phyloP scores from a whole-genome alignment of 2,329 filamentous ascomycete genomes.

The Myriosclerotinia curreyana region DNA sequence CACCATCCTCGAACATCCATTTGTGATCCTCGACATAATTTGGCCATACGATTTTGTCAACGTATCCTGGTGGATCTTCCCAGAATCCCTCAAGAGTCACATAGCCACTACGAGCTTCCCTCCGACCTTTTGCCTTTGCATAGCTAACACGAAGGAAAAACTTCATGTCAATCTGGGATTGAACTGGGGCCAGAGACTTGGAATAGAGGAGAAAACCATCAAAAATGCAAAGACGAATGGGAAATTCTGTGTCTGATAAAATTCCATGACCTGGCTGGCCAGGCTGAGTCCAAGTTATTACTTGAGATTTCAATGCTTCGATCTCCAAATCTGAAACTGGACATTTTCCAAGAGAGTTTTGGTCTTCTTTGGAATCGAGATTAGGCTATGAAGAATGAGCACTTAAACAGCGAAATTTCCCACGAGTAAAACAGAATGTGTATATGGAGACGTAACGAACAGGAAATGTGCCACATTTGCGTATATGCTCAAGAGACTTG shows the following conservation, averaged over 20 bases:
- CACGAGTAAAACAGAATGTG: constrained; percentile 33
- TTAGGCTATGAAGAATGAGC: constrained; percentile 43
- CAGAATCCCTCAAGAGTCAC: constrained; percentile 88
- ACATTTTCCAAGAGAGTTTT: constrained; percentile 57
- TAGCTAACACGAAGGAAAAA: constrained; percentile 74
- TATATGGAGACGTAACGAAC: constrained; percentile 44
- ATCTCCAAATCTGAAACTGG: constrained; percentile 52
- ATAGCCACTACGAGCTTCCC: constrained; percentile 70
- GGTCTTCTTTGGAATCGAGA: constrained; percentile 57
- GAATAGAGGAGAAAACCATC: constrained; percentile 88
- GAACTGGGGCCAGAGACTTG: constrained; percentile 49
- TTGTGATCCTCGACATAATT: constrained; percentile 81
- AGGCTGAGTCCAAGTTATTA: constrained; percentile 47
- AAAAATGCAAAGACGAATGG: constrained; percentile 61
- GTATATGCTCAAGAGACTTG: constrained; percentile 67
- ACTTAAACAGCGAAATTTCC: constrained; percentile 29
- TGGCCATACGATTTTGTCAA: constrained; percentile 93
- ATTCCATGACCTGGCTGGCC: constrained; percentile 47
- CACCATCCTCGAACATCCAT: constrained; percentile 70
- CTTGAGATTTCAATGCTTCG: constrained; percentile 46
- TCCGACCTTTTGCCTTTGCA: constrained; percentile 58
- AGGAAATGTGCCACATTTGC: constrained; percentile 61
- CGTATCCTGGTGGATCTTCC: constrained; percentile 90
- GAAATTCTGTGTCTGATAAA: constrained; percentile 22
- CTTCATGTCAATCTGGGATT: constrained; percentile 66